Percentiles rank a stretch among this genome's conserved stretches.
These are phyloP conservation scores for Aspergillus ochraceoroseus DNA, from an alignment of 2,329 filamentous ascomycete species.

Conservation along the genomic window DNA sequence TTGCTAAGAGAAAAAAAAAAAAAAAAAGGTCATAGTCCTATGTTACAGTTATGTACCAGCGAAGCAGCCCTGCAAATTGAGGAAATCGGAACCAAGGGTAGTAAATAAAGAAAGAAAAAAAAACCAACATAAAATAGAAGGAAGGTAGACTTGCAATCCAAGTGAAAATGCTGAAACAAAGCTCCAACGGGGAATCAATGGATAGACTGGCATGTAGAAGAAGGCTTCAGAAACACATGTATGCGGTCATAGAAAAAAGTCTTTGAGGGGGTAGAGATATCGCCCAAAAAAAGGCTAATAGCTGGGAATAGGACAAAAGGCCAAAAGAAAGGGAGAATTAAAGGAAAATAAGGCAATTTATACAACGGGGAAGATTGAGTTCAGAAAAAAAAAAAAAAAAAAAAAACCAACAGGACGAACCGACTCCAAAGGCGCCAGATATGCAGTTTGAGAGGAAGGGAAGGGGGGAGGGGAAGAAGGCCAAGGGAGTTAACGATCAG, in stretches of 20 bases:
- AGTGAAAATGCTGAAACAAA: constrained; percentile 13
- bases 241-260: constrained; percentile 15
- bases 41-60: constrained; percentile 13
- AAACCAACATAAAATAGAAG: constrained; percentile 1
- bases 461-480: constrained; percentile 5
- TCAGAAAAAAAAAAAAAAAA: constrained; percentile 16
- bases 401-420: constrained; percentile 15
- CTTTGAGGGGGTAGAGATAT: no score
- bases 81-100: not conserved
- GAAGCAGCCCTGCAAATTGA: constrained; percentile 5
- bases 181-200: constrained; percentile 16
- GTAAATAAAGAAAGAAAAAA: not conserved
- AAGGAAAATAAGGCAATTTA: constrained; percentile 8
- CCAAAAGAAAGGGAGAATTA: constrained; percentile 10
- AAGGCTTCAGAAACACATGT: constrained; percentile 12
- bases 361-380: constrained; percentile 14
- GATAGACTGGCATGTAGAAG: constrained; percentile 6
- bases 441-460: constrained; percentile 23
- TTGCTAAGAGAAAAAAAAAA: no score
- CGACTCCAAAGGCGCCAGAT: constrained; percentile 26
- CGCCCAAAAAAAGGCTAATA: no score
- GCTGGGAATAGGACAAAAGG: constrained; percentile 3
- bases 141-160: constrained; percentile 6
- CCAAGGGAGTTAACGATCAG: not conserved
- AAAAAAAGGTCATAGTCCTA: constrained; percentile 6